A percentile compares a stretch with the other conserved stretches of the same genome.
Conservation (phyloP, 805 yeast species). For the Cyberlindnera veronae region DNA sequence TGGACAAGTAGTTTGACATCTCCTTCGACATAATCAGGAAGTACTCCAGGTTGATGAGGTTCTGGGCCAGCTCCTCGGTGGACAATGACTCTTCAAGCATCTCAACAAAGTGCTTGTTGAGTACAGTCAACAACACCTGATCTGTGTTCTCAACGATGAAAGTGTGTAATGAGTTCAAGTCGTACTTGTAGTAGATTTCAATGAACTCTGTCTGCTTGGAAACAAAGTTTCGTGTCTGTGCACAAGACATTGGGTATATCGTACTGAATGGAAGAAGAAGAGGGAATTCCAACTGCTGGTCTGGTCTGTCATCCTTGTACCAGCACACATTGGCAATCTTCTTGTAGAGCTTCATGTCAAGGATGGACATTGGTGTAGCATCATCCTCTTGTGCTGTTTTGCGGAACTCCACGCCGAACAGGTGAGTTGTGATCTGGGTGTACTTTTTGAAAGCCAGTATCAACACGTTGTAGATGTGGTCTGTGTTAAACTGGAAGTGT, state of each 20-base stretch:
- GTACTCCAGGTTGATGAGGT: constrained; percentile 81
- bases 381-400: constrained; percentile 72
- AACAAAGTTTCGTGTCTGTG: constrained; percentile 64
- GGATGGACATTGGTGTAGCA: constrained; percentile 80
- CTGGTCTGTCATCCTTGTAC: constrained; percentile 54
- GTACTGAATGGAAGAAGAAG: constrained; percentile 82
- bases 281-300: constrained; percentile 40
- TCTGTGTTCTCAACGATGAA: constrained; percentile 63
- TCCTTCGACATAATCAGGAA: constrained; percentile 74
- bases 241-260: constrained; percentile 82
- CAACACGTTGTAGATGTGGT: constrained; percentile 59
- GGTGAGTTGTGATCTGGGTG: constrained; percentile 50
- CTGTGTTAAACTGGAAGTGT: constrained; percentile 58
- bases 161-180: constrained; percentile 55
- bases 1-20: constrained; percentile 39
- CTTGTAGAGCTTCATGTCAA: constrained; percentile 55
- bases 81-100: constrained; percentile 61
- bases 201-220: constrained; percentile 62
- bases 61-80: constrained; percentile 89
- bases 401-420: constrained; percentile 59
- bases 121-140: constrained; percentile 59
- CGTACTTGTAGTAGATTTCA: constrained; percentile 60
- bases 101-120: constrained; percentile 58
- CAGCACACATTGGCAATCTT: constrained; percentile 64
- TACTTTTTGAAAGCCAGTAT: constrained; percentile 56